Percentiles rank a stretch among this genome's conserved stretches.
Evolutionary conservation across 306 rosid genomes (phyloP).

Genomic region (Luffa aegyptiaca): DNA sequence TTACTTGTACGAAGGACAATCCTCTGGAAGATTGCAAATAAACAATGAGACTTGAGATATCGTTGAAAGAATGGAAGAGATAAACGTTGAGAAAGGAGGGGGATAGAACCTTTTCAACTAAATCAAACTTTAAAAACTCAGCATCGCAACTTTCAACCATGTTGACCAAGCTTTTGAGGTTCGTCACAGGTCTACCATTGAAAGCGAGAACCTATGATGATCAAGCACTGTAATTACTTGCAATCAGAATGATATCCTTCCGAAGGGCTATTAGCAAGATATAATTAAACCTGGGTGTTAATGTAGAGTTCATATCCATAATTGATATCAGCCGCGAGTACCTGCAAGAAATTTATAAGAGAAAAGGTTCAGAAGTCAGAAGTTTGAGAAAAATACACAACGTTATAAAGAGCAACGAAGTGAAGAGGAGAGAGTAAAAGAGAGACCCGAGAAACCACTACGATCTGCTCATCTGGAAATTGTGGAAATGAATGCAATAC

Average conservation of each 20-base stretch:
- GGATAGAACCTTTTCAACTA: slow-evolving; percentile 73
- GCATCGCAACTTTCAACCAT: slow-evolving; percentile 82
- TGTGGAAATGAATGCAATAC: slow-evolving; percentile 75
- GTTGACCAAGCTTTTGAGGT: slow-evolving; percentile 70
- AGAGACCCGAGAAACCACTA: slow-evolving; percentile 86
- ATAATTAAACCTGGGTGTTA: slow-evolving; percentile 68
- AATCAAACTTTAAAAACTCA: slow-evolving; percentile 66
- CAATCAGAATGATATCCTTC: background rate
- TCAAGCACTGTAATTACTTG: background rate
- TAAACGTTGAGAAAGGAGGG: background rate
- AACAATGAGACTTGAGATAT: background rate
- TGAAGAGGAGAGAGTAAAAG: background rate
- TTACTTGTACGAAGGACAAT: slow-evolving; percentile 62
- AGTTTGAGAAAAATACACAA: background rate
- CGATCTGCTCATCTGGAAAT: slow-evolving; percentile 85
- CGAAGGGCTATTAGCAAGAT: background rate
- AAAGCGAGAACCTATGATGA: slow-evolving; percentile 59
- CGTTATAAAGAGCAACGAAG: background rate
- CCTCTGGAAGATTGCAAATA: slow-evolving; percentile 33
- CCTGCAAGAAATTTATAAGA: slow-evolving; percentile 37
- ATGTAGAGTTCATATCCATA: slow-evolving; percentile 88
- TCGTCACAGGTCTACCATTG: slow-evolving; percentile 80
- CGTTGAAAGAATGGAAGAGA: background rate
- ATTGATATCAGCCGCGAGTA: slow-evolving; percentile 89
- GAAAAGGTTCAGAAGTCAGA: background rate